Evolutionary conservation across 2,329 filamentous ascomycete genomes (phyloP), one percentile per base, ranked within the genome.

Genomic region (Talaromyces piceae): DNA sequence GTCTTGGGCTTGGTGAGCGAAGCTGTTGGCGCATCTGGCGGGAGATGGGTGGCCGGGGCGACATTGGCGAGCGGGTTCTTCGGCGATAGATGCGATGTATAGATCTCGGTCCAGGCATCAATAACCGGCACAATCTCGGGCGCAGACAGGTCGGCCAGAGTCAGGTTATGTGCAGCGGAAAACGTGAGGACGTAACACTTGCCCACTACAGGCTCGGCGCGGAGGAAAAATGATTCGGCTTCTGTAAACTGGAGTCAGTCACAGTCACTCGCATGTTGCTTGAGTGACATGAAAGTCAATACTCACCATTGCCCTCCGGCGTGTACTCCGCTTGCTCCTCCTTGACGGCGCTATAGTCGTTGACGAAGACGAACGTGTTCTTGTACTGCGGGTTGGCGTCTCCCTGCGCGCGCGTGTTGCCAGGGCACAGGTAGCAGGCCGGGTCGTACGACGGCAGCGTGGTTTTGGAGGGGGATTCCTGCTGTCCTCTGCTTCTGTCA

Each of bases 151-250:
- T 98, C 93, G 56, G 93, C 91, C 25, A 98, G 82, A 28, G 93
- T 98, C 54, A 94, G 73, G 68, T 96, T 87, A 71, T 98, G 93
- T 57, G 84, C 83, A 2, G 89, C 83, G 6, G 90, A 93, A 72
- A 98, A 98, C 52, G 91, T 95, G 49, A 98, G 80, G 51, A 98
- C 93, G 70, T 95, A 97, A 76, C 93, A 98, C 74, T 91, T 91
- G 57, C 93, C 93, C 47, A 88, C 96, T 51, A 95, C 91, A 7
- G 88, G 78, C 65, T 94, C 83, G 22, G 89, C 91, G 60, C 82
- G 82, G 31, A 98, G 82, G 33, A 98, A 81, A 26, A 85, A 76
- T 6, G 84, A 84, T 47, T 88, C 83, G 28, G 91, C 75, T 60
- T 84, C 86, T 88, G 55, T 20, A 46, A 57, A 53, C 43, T 11